Percentiles rank a stretch among this genome's conserved stretches.
Evolutionary conservation across 169 alveolate species (phyloP).

Genomic region (Babesia sp.): DNA sequence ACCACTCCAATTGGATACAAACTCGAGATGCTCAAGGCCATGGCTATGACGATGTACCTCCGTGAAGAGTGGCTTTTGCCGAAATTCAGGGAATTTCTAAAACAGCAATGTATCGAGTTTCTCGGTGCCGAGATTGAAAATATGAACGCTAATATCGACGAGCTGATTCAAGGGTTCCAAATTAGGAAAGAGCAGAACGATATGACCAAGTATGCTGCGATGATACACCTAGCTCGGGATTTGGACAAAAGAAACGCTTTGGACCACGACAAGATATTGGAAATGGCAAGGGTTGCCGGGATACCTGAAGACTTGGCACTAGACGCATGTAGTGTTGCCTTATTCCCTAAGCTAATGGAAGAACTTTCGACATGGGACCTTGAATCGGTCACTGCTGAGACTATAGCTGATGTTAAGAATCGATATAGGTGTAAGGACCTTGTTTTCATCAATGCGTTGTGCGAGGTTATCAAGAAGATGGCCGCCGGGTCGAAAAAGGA

Average conservation of each 20-base stretch:
- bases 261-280: conserved; percentile 12
- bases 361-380: conserved; percentile 47
- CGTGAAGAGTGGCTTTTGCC: conserved; percentile 47
- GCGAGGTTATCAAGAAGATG: conserved; percentile 46
- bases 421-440: conserved; percentile 47
- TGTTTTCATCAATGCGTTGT: conserved; percentile 40
- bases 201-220: background rate
- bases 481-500: conserved; percentile 18
- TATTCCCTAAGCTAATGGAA: conserved; percentile 21
- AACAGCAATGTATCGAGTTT: conserved; percentile 23
- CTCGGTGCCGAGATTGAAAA: conserved; percentile 15
- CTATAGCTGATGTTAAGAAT: conserved; percentile 9
- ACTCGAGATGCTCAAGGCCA: conserved; percentile 34
- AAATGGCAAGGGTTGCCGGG: conserved; percentile 14
- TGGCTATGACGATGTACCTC: conserved; percentile 28
- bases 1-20: conserved; percentile 14
- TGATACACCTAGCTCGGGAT: background rate
- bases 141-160: background rate
- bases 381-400: conserved; percentile 21
- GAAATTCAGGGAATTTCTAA: conserved; percentile 8
- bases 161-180: conserved; percentile 16
- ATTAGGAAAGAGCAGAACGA: background rate
- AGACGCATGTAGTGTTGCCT: conserved; percentile 36
- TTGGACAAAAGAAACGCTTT: background rate
- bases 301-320: conserved; percentile 19